These are phyloP conservation scores for Hypoxylon sp. DNA, from an alignment of 2,329 filamentous ascomycete genomes.

Conservation along the genomic window DNA sequence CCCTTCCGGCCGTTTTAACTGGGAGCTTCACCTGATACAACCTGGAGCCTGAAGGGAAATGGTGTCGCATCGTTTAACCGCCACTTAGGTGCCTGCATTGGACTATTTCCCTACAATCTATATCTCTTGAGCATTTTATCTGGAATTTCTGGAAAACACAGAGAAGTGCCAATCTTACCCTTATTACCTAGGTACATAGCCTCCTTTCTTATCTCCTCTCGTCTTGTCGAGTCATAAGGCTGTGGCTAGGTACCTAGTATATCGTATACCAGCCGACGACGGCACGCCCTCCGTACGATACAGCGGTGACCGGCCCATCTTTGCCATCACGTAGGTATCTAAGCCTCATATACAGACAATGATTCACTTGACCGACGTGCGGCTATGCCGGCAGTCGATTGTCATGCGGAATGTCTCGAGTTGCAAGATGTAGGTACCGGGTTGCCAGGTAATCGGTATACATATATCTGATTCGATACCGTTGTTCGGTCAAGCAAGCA, in stretches of 20 bases:
- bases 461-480: conserved; percentile 27
- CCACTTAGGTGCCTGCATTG: conserved; percentile 39
- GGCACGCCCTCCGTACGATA: neutral
- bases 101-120: conserved; percentile 29
- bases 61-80: conserved; percentile 40
- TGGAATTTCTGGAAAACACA: neutral
- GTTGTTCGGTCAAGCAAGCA: conserved; percentile 24
- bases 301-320: neutral
- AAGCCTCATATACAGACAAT: conserved; percentile 23
- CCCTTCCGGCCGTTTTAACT: conserved; percentile 1
- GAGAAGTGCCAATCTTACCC: neutral
- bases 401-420: conserved; percentile 24
- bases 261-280: no score
- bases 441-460: neutral
- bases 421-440: neutral
- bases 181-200: neutral
- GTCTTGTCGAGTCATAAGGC: neutral
- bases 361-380: conserved; percentile 33
- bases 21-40: conserved; percentile 23
- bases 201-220: neutral
- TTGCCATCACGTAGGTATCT: conserved; percentile 5
- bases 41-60: conserved; percentile 3
- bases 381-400: conserved; percentile 29
- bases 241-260: neutral
- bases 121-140: conserved; percentile 12